Conservation (phyloP, 768 basidiomycete species). For the Dendrothele bispora region DNA sequence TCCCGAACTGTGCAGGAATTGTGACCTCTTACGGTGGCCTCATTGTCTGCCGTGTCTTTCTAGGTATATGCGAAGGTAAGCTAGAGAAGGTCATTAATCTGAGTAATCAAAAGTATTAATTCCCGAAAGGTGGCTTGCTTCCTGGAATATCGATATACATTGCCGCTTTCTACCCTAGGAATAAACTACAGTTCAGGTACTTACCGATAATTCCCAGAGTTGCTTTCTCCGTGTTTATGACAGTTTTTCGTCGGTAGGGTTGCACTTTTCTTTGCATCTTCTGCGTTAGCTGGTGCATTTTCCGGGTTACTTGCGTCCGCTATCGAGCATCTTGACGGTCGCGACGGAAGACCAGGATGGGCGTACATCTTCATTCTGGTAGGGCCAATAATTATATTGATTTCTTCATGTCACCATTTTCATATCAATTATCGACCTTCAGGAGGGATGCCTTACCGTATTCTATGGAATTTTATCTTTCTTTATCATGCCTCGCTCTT, state of each 20-base stretch:
- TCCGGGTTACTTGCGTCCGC: slow-evolving; percentile 44
- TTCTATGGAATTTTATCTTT: slow-evolving; percentile 34
- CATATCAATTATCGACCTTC: not conserved
- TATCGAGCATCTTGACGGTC: slow-evolving; percentile 42
- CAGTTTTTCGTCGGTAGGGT: slow-evolving; percentile 23
- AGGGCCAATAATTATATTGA: slow-evolving; percentile 2
- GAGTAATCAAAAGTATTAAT: too few species aligned
- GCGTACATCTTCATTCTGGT: slow-evolving; percentile 39
- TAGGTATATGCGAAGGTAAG: slow-evolving; percentile 47
- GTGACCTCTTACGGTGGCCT: slow-evolving; percentile 37
- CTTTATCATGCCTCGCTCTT: slow-evolving; percentile 35
- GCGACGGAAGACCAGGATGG: slow-evolving; percentile 39
- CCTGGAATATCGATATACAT: slow-evolving; percentile 5
- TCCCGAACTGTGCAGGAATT: slow-evolving; percentile 29
- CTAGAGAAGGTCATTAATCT: too few species aligned
- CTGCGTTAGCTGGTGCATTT: slow-evolving; percentile 38
- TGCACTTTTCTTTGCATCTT: slow-evolving; percentile 23
- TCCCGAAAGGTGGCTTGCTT: too few species aligned
- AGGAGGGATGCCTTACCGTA: slow-evolving; percentile 45
- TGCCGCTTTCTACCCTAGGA: slow-evolving; percentile 5
- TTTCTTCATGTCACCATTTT: not conserved
- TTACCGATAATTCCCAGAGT: not conserved
- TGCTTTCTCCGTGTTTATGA: not conserved
- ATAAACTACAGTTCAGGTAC: slow-evolving; percentile 4
- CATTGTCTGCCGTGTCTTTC: slow-evolving; percentile 40